Evolutionary conservation across 75 land plant species (phyloP), one percentile per base, ranked within the genome.

Genomic region (Cunninghamia lanceolata): DNA sequence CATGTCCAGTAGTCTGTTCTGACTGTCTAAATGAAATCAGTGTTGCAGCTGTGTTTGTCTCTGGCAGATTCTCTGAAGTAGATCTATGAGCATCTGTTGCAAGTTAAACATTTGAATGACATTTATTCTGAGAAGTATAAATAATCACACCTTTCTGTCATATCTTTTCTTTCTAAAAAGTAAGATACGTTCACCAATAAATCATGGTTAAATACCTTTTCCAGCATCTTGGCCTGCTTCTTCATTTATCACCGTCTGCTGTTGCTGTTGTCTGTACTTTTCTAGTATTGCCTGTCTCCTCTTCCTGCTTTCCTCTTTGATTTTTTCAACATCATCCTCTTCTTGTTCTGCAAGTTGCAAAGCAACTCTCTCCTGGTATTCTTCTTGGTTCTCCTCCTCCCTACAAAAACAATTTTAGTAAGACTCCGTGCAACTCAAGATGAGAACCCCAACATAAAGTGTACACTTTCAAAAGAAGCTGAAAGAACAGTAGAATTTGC

Each of bases 321-420:
- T 93, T 88, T 89, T 95, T 43, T 98, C 94, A 73, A 95, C 84
- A 89, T 98, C 99, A 42, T 97, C 99, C 81, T 98, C 99, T 87
- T 98, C 99, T 83, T 94, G 94, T 43, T 95, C 93, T 43, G 91
- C 95, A 53, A 94, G 89, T 47, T 94, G 91, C 75, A 88, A 89
- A 54, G 89, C 85, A 63, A 92, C 80, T 13, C 89, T 88, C 83
- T 94, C 96, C 50, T 90, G 89, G 83, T 92, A 92, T 28, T 97
- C 97, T 59, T 95, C 95, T 84, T 93, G 87, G 38, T 93, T 92
- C 32, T 98, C 96, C 68, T 96, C 94, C 83, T 92, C 96, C 85
- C 99, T 96, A 88, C 9, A 79, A 83, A 28, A 85, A 71, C 19
- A 53, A 35, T 68, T 74, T 80, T 6, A 19, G 15, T 76, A 59